phyloP scores from a whole-genome alignment of 768 basidiomycete species.

The Lactarius akahatsu region DNA sequence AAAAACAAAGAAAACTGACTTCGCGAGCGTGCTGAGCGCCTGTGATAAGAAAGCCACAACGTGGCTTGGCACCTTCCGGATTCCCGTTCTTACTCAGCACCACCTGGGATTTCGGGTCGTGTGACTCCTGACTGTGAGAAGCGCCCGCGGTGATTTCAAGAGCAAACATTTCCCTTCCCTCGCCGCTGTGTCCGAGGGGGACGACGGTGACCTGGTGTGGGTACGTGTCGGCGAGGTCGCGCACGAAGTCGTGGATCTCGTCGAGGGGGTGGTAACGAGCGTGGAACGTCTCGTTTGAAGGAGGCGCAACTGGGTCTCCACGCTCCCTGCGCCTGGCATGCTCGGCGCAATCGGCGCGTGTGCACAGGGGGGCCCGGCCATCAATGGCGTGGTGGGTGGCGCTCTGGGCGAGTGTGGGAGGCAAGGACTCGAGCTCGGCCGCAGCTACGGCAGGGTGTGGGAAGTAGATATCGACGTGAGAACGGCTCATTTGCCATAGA shows the following conservation, averaged over 20 bases:
- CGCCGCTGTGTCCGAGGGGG: conserved; percentile 54
- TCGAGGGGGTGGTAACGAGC: conserved; percentile 53
- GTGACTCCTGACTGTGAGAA: conserved; percentile 12
- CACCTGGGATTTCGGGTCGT: conserved; percentile 20
- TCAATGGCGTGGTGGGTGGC: conserved; percentile 26
- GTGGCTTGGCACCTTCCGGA: conserved; percentile 38
- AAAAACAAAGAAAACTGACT: conserved; percentile 40
- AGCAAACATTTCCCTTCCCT: conserved; percentile 59
- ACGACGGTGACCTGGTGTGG: conserved; percentile 50
- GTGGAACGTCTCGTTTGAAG: conserved; percentile 41
- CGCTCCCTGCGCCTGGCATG: conserved; percentile 28
- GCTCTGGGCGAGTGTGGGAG: conserved; percentile 16
- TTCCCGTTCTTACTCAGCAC: conserved; percentile 21
- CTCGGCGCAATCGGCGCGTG: conserved; percentile 35
- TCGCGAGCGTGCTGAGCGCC: conserved; percentile 78
- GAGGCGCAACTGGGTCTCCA: conserved; percentile 27
- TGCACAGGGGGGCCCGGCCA: conserved; percentile 39
- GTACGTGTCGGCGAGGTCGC: conserved; percentile 44
- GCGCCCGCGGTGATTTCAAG: conserved; percentile 46
- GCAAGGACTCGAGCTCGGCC: conserved; percentile 28
- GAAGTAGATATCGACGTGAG: conserved; percentile 53
- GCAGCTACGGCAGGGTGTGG: conserved; percentile 32
- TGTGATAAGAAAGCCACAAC: conserved; percentile 57
- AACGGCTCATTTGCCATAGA: conserved; percentile 49
- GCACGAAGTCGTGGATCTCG: conserved; percentile 54